Base-by-base conservation (phyloP, 371 early-diverging fungal species). In the Mortierella sp. region DNA sequence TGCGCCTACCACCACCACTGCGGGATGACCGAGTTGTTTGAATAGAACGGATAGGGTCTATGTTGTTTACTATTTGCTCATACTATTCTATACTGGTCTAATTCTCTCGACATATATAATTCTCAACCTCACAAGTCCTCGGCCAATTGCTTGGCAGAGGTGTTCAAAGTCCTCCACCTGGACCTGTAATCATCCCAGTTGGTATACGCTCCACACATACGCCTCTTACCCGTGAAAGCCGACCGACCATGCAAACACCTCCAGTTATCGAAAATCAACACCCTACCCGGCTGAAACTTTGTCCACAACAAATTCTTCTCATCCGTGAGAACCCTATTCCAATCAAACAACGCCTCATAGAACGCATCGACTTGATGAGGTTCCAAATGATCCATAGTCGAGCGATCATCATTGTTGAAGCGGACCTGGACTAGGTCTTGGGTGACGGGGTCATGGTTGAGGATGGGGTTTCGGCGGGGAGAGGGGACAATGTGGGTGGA, bases 351-450 rank as follows among this genome's bases (percentile, higher is more conserved):
- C 1, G 97, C 96, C 11, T 90, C 89, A 74, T 98, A 97, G 79
- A 96, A 97, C 32, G 88, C 86, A 21, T 90, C 90, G 7, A 95
- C 83, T 46, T 93, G 89, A 2, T 91, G 87, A 0, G 90, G 74
- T 38, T 82, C 82, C 48, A 91, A 83, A 75, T 92, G 93, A 72
- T 90, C 81, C 44, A 97, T 70, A 0, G 93, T 91, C 5, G 95
- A 94, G 8, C 98, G 92, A 87, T 97, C 97, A 78, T 97, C 94
- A 76, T 97, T 96, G 89, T 97, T 97, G 89, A 93, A 97, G 21
- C 98, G 93, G 58, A 97, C 88, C 77, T 96, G 96, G 76, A 90
- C 90, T 12, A 97, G 89, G 7, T 89, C 84, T 24, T 91, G 88
- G 24, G 89, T 85, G 27, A 74, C 72, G 21, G 92, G 89, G 43